Conservation (phyloP, 2,329 filamentous ascomycete genomes). For the Sphaerulina populicola region DNA sequence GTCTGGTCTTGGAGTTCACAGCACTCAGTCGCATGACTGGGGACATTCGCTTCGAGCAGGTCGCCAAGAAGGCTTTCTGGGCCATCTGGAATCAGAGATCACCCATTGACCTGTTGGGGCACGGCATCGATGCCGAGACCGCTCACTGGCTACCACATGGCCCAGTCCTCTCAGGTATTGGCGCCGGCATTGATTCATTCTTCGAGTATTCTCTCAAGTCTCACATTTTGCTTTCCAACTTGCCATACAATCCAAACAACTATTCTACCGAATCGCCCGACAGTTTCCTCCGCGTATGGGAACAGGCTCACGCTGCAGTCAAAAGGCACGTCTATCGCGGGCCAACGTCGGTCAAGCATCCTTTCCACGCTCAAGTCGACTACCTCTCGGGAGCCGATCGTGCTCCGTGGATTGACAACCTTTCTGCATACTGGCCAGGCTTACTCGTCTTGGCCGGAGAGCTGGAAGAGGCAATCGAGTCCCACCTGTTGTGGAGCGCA, state of each 20-base stretch:
- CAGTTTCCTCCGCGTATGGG: slow-evolving; percentile 73
- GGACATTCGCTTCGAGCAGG: slow-evolving; percentile 76
- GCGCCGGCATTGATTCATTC: slow-evolving; percentile 94
- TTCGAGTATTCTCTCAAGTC: slow-evolving; percentile 97
- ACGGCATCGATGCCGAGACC: slow-evolving; percentile 83
- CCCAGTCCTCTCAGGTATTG: slow-evolving; percentile 81
- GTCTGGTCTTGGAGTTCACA: slow-evolving; percentile 85
- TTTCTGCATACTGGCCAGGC: slow-evolving; percentile 92
- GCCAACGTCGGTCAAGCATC: slow-evolving; percentile 63
- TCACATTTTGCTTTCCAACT: slow-evolving; percentile 77
- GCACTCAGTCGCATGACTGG: slow-evolving; percentile 81
- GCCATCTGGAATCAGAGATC: slow-evolving; percentile 88
- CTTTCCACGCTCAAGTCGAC: slow-evolving; percentile 88
- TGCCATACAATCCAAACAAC: slow-evolving; percentile 41
- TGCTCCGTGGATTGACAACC: slow-evolving; percentile 90
- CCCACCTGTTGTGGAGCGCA: slow-evolving; percentile 82
- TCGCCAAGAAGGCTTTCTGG: slow-evolving; percentile 91
- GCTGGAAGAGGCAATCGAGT: slow-evolving; percentile 80
- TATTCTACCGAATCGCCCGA: slow-evolving; percentile 59
- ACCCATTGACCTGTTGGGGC: slow-evolving; percentile 76
- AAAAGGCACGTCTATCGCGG: slow-evolving; percentile 79
- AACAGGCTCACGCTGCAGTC: slow-evolving; percentile 76
- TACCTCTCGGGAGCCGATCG: slow-evolving; percentile 77
- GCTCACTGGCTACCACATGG: slow-evolving; percentile 65
- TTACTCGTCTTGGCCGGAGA: slow-evolving; percentile 79